Evolutionary conservation across 306 rosid species (phyloP).

Genomic region (Heteromeles arbutifolia): DNA sequence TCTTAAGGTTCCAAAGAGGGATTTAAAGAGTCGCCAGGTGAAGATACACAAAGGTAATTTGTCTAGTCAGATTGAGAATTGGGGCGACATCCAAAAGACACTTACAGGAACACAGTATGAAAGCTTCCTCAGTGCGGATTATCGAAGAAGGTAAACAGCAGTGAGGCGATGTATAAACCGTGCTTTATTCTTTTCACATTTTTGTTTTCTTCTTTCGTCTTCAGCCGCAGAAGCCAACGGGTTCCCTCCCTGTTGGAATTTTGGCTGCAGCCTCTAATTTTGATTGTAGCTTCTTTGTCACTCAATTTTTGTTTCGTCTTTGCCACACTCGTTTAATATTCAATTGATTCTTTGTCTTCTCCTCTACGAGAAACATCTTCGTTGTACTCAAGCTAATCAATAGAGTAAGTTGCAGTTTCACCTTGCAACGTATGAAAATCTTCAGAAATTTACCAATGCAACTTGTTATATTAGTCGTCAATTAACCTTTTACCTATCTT

Average conservation of each 20-base stretch:
- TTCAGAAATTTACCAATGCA: background rate
- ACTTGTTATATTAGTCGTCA: background rate
- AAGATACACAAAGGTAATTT: slow-evolving; percentile 83
- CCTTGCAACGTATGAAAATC: background rate
- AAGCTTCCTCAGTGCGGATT: slow-evolving; percentile 50
- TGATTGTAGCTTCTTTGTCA: background rate
- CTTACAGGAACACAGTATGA: slow-evolving; percentile 63
- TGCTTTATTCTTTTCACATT: slow-evolving; percentile 9
- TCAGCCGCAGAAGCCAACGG: slow-evolving; percentile 32
- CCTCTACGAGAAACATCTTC: background rate
- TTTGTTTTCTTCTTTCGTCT: slow-evolving; percentile 5
- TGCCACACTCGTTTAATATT: slow-evolving; percentile 28
- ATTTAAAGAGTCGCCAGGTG: slow-evolving; percentile 83
- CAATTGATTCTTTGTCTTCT: slow-evolving; percentile 51
- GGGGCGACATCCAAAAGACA: slow-evolving; percentile 55
- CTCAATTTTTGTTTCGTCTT: background rate
- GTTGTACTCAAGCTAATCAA: slow-evolving; percentile 26
- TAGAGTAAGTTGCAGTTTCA: slow-evolving; percentile 22
- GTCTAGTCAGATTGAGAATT: slow-evolving; percentile 57
- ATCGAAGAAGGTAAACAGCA: slow-evolving; percentile 33
- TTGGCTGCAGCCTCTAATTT: slow-evolving; percentile 15
- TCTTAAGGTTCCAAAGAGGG: slow-evolving; percentile 64
- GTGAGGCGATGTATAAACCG: slow-evolving; percentile 39
- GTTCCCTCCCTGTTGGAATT: slow-evolving; percentile 43
- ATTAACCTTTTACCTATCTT: no score